Percentiles rank a stretch among this genome's conserved stretches.
Evolutionary conservation across 352 stramenopile genomes (phyloP).

Genomic region (Thalassiosira livingstoniorum): DNA sequence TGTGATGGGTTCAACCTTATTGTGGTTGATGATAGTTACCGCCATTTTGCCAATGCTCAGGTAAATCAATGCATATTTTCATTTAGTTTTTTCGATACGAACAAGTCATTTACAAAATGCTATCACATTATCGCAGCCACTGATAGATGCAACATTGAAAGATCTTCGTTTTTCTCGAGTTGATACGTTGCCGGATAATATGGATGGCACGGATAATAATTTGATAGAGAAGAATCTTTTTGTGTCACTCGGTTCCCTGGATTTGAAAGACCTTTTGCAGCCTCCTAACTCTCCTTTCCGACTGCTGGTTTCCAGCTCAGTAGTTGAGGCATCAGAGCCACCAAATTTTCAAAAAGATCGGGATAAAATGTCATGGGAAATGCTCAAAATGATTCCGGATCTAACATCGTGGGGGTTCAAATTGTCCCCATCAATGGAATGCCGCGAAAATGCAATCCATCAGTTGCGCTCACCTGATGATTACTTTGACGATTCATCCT

Average conservation of each 20-base stretch:
- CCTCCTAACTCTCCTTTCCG: slow-evolving; percentile 32
- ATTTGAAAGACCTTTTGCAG: slow-evolving; percentile 73
- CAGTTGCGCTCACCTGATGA: slow-evolving; percentile 7
- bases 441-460: slow-evolving; percentile 13
- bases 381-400: slow-evolving; percentile 26
- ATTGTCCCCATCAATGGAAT: slow-evolving; percentile 29
- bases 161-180: slow-evolving; percentile 40
- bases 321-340: neutral
- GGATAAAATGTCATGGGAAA: slow-evolving; percentile 38
- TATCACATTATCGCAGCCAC: slow-evolving; percentile 18
- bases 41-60: slow-evolving; percentile 79
- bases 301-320: slow-evolving; percentile 42
- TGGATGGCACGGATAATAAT: neutral
- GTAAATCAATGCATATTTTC: slow-evolving; percentile 32
- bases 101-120: too few species aligned
- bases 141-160: slow-evolving; percentile 26
- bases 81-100: neutral
- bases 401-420: slow-evolving; percentile 48
- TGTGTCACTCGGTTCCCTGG: slow-evolving; percentile 52
- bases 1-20: slow-evolving; percentile 53
- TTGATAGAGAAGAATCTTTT: slow-evolving; percentile 24
- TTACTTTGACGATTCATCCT: slow-evolving; percentile 33
- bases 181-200: neutral
- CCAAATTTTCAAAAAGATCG: slow-evolving; percentile 22
- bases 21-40: slow-evolving; percentile 65